Percentiles rank a stretch among this genome's conserved stretches.
Conservation (phyloP, 2,329 filamentous ascomycete genomes). For the Trichoderma atrobrunneum region DNA sequence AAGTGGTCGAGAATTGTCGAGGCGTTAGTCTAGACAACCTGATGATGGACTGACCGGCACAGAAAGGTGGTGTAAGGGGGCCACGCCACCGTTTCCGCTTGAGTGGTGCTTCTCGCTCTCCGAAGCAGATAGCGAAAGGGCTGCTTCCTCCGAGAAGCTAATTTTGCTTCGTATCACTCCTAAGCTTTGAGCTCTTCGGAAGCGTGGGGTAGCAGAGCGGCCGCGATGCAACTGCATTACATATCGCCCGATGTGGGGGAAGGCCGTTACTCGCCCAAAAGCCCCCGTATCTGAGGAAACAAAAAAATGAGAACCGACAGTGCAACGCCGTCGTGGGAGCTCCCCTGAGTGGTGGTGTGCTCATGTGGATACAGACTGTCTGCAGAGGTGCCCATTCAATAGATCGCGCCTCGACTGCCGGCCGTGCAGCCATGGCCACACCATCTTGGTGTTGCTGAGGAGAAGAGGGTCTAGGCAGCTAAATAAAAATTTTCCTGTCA, state of each 20-base stretch:
- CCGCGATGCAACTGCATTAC: not conserved
- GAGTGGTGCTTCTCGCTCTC: not conserved
- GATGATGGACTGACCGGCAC: constrained; percentile 2
- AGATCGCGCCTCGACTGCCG: constrained; percentile 18
- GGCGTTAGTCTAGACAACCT: constrained; percentile 3
- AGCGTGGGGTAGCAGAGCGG: constrained; percentile 2
- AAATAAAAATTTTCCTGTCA: constrained; percentile 19
- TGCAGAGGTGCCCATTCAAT: constrained; percentile 5
- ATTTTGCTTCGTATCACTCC: not conserved
- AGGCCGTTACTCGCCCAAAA: not conserved
- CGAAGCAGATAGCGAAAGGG: not conserved
- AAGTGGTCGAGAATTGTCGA: not conserved
- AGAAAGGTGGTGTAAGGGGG: not conserved
- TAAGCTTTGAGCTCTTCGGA: not conserved
- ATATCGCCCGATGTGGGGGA: constrained; percentile 11
- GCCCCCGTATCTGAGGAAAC: not conserved
- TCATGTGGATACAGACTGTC: not conserved
- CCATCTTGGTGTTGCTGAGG: constrained; percentile 12
- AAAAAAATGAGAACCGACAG: constrained; percentile 1
- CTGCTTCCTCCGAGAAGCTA: not conserved
- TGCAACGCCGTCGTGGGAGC: not conserved
- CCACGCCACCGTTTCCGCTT: not conserved
- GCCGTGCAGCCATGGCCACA: constrained; percentile 9
- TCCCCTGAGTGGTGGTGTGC: not conserved
- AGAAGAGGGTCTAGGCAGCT: constrained; percentile 19